Evolutionary conservation across 2,329 filamentous ascomycete species (phyloP).

Genomic region (Knoxdaviesia proteae): DNA sequence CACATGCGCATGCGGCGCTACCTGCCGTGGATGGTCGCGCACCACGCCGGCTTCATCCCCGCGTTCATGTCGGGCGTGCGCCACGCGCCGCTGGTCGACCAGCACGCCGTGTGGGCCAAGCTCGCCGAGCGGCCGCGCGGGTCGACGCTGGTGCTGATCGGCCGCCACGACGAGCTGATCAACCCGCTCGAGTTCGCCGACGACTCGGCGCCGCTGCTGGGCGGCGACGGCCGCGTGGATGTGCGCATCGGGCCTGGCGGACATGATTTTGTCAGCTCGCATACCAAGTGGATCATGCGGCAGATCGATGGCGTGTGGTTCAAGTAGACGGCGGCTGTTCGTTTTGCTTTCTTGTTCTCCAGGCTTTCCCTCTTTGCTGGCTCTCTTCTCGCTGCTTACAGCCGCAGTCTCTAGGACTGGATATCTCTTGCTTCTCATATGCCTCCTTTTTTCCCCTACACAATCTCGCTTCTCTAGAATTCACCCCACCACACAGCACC

Average conservation of each 20-base stretch:
- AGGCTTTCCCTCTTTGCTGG: neutral
- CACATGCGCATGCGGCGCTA: slow-evolving; percentile 26
- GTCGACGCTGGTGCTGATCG: slow-evolving; percentile 30
- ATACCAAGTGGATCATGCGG: slow-evolving; percentile 19
- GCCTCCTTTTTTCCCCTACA: too few relatives aligned
- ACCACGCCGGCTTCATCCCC: slow-evolving; percentile 36
- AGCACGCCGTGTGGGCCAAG: slow-evolving; percentile 27
- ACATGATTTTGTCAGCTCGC: slow-evolving; percentile 44
- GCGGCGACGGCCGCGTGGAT: slow-evolving; percentile 23
- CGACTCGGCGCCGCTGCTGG: slow-evolving; percentile 28
- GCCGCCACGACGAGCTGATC: slow-evolving; percentile 29
- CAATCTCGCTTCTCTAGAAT: too few relatives aligned
- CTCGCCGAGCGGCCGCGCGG: slow-evolving; percentile 20
- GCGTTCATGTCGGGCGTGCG: slow-evolving; percentile 38
- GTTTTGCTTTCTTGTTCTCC: neutral
- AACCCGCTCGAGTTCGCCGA: slow-evolving; percentile 24
- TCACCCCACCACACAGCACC: too few relatives aligned
- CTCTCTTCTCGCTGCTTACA: too few relatives aligned
- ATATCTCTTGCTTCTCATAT: too few relatives aligned
- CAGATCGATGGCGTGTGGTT: slow-evolving; percentile 28
- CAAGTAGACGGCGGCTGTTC: too few relatives aligned
- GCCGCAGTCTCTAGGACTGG: too few relatives aligned
- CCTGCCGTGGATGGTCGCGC: slow-evolving; percentile 35
- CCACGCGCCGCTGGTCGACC: slow-evolving; percentile 29
- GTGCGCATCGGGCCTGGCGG: slow-evolving; percentile 31